Base-by-base conservation (phyloP, 108 stramenopile species). In the Skeletonema grethae region DNA sequence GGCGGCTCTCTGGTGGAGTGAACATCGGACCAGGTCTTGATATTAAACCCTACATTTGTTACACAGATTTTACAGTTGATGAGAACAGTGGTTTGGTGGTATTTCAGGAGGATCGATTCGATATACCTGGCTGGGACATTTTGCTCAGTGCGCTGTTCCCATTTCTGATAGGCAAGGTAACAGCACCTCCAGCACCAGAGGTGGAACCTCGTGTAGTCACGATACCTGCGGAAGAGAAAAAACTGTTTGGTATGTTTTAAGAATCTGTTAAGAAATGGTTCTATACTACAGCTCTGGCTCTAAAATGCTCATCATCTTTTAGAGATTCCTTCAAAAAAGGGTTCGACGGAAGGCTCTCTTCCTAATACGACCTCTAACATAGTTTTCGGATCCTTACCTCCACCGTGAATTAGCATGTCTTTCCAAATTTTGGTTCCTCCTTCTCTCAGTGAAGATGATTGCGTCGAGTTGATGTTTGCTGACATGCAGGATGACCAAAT, bases 1-100 rank as follows among this genome's bases (percentile, higher is more conserved):
- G 95, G 95, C 55, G 95, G 11, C 67, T 93, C 12, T 86, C 86
- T 5, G 95, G 92, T 22, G 77, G 82, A 6, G 89, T 92, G 1
- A 90, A 86, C 62, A 92, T 92, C 48, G 91, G 87, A 5, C 82
- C 82, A 7, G 94, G 94, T 13, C 63, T 93, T 30, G 76, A 72
- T 45, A 91, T 95, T 82, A 95, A 95, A 45, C 95, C 95, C 0
- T 93, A 95, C 70, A 86, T 95, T 46, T 85, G 86, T 34, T 89
- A 84, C 46, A 92, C 95, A 4, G 89, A 91, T 50, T 87, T 95
- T 58, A 73, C 69, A 38, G 80, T 95, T 9, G 83, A 89, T 72
- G 80, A 86, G 46, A 59, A 67, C 3, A 82, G 68, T 39, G 89
- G 90, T 2, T 62, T 93, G 66, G 82, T 95, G 38, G 58, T 82